These are phyloP conservation scores for Inga oerstediana DNA, from an alignment of 306 rosid species.

Conservation along the genomic window DNA sequence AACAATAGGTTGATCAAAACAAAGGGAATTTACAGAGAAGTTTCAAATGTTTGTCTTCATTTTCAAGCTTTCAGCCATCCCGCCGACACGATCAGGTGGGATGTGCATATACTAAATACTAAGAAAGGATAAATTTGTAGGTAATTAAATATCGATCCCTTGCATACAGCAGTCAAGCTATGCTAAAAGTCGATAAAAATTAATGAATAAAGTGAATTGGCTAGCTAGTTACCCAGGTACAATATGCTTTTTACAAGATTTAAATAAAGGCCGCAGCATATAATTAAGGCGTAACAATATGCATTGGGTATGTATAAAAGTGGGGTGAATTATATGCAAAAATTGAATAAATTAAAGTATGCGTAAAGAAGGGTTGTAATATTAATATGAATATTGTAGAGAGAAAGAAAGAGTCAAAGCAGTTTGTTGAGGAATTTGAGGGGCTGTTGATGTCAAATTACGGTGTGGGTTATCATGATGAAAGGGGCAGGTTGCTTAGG, in stretches of 20 bases:
- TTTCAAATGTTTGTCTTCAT: conserved; percentile 15
- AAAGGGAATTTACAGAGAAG: neutral
- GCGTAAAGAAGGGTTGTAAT: conserved; percentile 7
- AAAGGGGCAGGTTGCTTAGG: conserved; percentile 55
- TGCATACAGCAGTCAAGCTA: neutral
- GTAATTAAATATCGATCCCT: neutral
- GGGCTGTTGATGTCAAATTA: conserved; percentile 48
- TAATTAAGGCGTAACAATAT: conserved; percentile 36
- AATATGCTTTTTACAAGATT: conserved; percentile 31
- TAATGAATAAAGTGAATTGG: neutral
- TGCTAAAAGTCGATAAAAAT: conserved; percentile 4
- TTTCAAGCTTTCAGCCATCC: conserved; percentile 8
- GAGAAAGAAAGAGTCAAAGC: conserved; percentile 57
- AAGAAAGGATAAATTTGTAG: neutral
- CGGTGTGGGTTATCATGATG: conserved; percentile 47
- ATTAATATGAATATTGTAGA: neutral
- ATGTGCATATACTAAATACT: neutral
- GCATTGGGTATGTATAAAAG: neutral
- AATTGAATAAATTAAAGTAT: neutral
- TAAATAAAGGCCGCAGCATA: conserved; percentile 39
- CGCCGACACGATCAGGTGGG: neutral
- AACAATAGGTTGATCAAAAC: neutral
- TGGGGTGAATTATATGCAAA: neutral
- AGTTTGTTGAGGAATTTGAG: conserved; percentile 55
- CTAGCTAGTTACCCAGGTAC: neutral